phyloP scores from a whole-genome alignment of 768 basidiomycete species.

The Mycena amicta region DNA sequence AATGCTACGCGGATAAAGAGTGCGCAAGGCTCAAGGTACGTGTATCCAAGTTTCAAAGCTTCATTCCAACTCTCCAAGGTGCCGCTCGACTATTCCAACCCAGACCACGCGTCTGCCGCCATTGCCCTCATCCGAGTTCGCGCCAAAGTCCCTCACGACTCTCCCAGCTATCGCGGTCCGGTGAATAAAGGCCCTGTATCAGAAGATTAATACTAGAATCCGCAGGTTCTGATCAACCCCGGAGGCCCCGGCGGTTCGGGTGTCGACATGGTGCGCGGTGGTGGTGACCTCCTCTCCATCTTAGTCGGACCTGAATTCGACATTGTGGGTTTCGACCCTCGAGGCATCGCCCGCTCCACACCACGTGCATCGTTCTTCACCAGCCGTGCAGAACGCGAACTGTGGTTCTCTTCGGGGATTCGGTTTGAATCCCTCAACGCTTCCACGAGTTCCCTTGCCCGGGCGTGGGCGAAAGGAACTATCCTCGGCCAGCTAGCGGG shows the following conservation, averaged over 20 bases:
- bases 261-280: constrained; percentile 5
- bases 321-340: constrained; percentile 26
- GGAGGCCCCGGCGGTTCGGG: constrained; percentile 27
- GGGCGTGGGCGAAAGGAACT: background rate
- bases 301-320: constrained; percentile 25
- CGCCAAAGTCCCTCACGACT: constrained; percentile 13
- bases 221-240: constrained; percentile 24
- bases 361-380: constrained; percentile 4
- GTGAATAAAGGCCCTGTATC: too few species aligned
- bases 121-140: constrained; percentile 22
- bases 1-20: background rate
- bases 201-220: too few species aligned
- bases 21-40: background rate
- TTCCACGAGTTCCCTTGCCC: background rate
- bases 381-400: background rate
- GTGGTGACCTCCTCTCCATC: background rate
- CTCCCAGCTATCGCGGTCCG: constrained; percentile 20
- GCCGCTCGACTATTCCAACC: constrained; percentile 22
- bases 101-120: constrained; percentile 12
- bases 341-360: constrained; percentile 17
- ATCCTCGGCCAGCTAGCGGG: constrained; percentile 5
- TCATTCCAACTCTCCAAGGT: constrained; percentile 5
- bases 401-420: background rate
- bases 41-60: background rate
- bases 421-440: background rate